Base-by-base conservation (phyloP, 2,329 filamentous ascomycete genomes). In the Diaporthe amygdali region DNA sequence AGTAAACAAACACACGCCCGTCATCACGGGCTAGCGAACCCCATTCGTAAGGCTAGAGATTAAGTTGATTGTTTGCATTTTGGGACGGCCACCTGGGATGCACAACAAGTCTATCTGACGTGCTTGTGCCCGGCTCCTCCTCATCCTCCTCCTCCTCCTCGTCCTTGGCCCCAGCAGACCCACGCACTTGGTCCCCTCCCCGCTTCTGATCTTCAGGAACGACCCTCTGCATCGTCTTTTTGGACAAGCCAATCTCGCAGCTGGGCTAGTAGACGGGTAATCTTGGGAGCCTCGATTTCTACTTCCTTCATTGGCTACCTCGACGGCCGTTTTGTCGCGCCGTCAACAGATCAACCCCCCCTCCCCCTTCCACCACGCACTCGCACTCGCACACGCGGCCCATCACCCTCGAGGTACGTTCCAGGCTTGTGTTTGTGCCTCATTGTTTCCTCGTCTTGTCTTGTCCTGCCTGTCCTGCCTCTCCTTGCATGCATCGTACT, bases 191-290 rank as follows among this genome's bases (percentile, higher is more conserved):
- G 52, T 56, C 32, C 30, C 52, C 51, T 56, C 41, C 66, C 66
- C 37, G 32, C 52, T 59, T 47, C 66, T 59, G 54, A 63, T 52
- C 70, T 37, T 69, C 70, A 71, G 70, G 70, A 54, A 69, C 70
- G 70, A 71, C 66, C 70, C 66, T 71, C 66, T 64, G n/a, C 66
- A 49, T 68, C 51, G 30, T 64, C 17, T 37, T 41, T 49, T 22
- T 56, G 12, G 39, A 59, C 44, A 30, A 41, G 66, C 22, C 66
- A 68, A 49, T 39, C 41, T 59, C 49, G 20, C n/a, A 51, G 52
- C 41, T 27, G 59, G 30, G 66, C 41, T 39, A 59, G 44, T 25
- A 41, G 34, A 59, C 59, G 30, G 27, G 20, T 49, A 64, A 64
- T 64, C 59, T 64, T 64, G 41, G 39, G 44, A 20, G 41, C 27